Percentiles rank a stretch among this genome's conserved stretches.
Conservation (phyloP, 2,329 filamentous ascomycete genomes). For the Pseudogymnoascus sp. region DNA sequence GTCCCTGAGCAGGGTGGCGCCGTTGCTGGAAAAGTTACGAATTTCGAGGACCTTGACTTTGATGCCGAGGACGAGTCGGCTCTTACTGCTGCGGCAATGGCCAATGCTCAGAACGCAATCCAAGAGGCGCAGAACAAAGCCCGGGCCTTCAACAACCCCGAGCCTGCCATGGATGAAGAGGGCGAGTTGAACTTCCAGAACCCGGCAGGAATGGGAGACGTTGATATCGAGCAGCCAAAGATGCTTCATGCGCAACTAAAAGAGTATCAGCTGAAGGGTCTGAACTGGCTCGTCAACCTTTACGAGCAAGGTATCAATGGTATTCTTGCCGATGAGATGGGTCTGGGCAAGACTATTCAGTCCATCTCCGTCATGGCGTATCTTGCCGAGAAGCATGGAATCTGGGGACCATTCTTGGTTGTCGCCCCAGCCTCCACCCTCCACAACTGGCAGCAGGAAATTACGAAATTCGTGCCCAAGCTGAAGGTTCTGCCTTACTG, state of each 20-base stretch:
- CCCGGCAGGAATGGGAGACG: conserved; percentile 85
- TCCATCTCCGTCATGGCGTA: conserved; percentile 99
- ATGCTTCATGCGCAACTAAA: conserved; percentile 91
- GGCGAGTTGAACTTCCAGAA: conserved; percentile 99
- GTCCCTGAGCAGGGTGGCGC: conserved; percentile 45
- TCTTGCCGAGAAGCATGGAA: conserved; percentile 91
- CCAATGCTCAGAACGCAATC: conserved; percentile 92
- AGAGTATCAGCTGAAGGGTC: conserved; percentile 97
- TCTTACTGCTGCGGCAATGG: conserved; percentile 76
- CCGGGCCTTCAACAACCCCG: conserved; percentile 76
- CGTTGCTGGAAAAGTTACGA: conserved; percentile 66
- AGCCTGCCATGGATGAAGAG: conserved; percentile 72
- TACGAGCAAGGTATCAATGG: conserved; percentile 99
- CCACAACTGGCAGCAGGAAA: conserved; percentile 99
- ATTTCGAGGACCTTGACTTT: conserved; percentile 92
- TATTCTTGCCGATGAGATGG: conserved; percentile 98
- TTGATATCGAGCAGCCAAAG: conserved; percentile 89
- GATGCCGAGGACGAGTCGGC: conserved; percentile 86
- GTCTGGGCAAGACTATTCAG: conserved; percentile 97
- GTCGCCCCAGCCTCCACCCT: conserved; percentile 93
- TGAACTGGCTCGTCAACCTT: conserved; percentile 97
- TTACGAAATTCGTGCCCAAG: conserved; percentile 84
- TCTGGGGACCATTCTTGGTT: conserved; percentile 96
- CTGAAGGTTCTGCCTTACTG: conserved; percentile 97
- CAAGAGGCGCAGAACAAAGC: conserved; percentile 91